phyloP scores from a whole-genome alignment of 192 early-diverging fungal species.

The Backusella liffmaniae region DNA sequence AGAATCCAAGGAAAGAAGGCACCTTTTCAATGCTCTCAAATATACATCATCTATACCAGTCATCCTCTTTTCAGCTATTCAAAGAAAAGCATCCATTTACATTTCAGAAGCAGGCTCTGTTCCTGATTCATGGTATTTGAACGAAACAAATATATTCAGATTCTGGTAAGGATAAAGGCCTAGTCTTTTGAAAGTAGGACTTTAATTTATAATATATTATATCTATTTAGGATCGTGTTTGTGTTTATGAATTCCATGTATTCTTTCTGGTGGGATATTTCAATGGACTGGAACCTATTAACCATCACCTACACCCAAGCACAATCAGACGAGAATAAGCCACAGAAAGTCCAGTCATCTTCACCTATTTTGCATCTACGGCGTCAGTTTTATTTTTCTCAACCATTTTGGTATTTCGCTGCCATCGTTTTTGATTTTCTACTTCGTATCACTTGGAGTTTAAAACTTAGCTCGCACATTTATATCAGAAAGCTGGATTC shows the following conservation, averaged over 20 bases:
- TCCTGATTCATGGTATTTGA: conserved; percentile 23
- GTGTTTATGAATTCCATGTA: conserved; percentile 88
- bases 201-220: no score
- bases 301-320: conserved; percentile 9
- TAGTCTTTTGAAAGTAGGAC: no score
- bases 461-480: conserved; percentile 66
- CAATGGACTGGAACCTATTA: conserved; percentile 84
- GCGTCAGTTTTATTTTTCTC: conserved; percentile 62
- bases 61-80: conserved; percentile 54
- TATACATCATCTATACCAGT: conserved; percentile 86
- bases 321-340: neutral
- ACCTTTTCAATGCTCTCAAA: conserved; percentile 90
- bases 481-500: conserved; percentile 64
- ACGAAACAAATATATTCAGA: conserved; percentile 26
- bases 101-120: conserved; percentile 29
- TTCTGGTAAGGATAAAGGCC: conserved; percentile 36
- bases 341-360: conserved; percentile 4
- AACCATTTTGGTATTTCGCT: conserved; percentile 65
- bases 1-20: conserved; percentile 57
- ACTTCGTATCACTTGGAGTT: conserved; percentile 83
- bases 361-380: conserved; percentile 52
- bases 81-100: conserved; percentile 42
- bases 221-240: conserved; percentile 45
- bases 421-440: conserved; percentile 81
- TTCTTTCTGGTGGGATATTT: conserved; percentile 95